phyloP scores from a whole-genome alignment of 768 basidiomycete genomes.

The Macrocybe gigantea region DNA sequence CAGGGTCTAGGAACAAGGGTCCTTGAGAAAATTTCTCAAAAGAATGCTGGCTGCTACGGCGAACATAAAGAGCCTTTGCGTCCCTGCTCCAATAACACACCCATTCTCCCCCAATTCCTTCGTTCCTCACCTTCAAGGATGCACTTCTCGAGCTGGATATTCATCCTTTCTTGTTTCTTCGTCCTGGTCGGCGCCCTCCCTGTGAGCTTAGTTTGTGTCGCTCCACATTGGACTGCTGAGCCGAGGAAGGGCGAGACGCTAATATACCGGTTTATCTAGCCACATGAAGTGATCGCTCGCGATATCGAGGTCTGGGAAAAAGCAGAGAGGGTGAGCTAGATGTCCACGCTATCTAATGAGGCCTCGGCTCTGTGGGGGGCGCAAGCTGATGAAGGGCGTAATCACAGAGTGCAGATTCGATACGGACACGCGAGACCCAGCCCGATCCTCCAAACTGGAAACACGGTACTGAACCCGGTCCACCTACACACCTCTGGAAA shows the following conservation, averaged over 20 bases:
- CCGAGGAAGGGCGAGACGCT: neutral
- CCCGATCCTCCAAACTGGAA: constrained; percentile 11
- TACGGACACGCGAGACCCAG: constrained; percentile 7
- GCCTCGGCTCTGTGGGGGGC: neutral
- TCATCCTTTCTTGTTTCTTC: constrained; percentile 18
- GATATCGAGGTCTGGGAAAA: constrained; percentile 7
- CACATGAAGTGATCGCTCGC: constrained; percentile 10
- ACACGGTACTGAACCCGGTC: constrained; percentile 10
- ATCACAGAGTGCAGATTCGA: neutral
- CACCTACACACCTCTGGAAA: constrained; percentile 8
- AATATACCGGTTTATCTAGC: constrained; percentile 4
- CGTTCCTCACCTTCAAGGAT: constrained; percentile 14
- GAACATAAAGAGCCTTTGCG: constrained; percentile 8
- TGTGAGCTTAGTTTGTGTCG: constrained; percentile 14
- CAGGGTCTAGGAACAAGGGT: constrained; percentile 11
- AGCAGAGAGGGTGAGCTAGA: constrained; percentile 5
- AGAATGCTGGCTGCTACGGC: constrained; percentile 13
- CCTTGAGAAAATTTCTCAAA: constrained; percentile 9
- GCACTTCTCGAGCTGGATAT: constrained; percentile 20
- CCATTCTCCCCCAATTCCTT: too few relatives aligned
- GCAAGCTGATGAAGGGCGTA: constrained; percentile 1
- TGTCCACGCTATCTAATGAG: neutral
- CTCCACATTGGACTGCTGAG: neutral
- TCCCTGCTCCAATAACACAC: too few relatives aligned
- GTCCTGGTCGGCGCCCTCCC: constrained; percentile 17